Percentiles rank a stretch among this genome's conserved stretches.
phyloP scores from a whole-genome alignment of 768 basidiomycete genomes.

The Brasilioporus rufonigricans region DNA sequence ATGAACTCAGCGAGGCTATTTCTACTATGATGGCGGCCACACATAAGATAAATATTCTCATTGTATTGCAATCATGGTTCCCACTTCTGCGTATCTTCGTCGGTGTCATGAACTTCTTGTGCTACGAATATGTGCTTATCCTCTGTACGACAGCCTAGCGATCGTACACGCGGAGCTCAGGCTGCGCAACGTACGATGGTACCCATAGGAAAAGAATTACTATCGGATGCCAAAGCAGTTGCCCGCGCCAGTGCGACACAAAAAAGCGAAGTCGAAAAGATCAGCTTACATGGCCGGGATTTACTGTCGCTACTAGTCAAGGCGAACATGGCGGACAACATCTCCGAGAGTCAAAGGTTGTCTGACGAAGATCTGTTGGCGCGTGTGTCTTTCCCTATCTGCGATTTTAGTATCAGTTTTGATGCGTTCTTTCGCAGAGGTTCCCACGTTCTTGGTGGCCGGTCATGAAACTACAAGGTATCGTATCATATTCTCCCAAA shows the following conservation, averaged over 20 bases:
- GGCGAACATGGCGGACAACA: too few relatives aligned
- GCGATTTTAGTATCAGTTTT: background rate
- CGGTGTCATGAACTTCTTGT: constrained; percentile 7
- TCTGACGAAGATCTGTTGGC: constrained; percentile 60
- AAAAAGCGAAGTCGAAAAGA: constrained; percentile 34
- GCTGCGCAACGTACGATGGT: constrained; percentile 41
- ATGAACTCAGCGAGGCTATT: too few relatives aligned
- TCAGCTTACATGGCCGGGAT: too few relatives aligned
- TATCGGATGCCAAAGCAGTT: constrained; percentile 47
- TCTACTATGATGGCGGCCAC: too few relatives aligned
- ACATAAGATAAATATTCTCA: too few relatives aligned
- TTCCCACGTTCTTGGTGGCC: constrained; percentile 58
- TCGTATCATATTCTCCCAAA: too few relatives aligned
- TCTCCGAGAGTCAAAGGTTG: too few relatives aligned
- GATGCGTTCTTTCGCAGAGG: constrained; percentile 37
- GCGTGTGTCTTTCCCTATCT: constrained; percentile 34
- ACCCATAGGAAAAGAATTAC: constrained; percentile 48
- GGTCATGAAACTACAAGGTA: constrained; percentile 60
- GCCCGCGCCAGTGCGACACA: constrained; percentile 23
- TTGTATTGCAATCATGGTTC: constrained; percentile 34
- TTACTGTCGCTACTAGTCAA: too few relatives aligned
- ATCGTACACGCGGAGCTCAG: constrained; percentile 13
- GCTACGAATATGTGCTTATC: background rate
- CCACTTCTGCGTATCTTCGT: constrained; percentile 42
- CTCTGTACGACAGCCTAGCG: too few relatives aligned